Conservation (phyloP, 1,139 yeast genomes). For the Blastobotrys petasosporus region DNA sequence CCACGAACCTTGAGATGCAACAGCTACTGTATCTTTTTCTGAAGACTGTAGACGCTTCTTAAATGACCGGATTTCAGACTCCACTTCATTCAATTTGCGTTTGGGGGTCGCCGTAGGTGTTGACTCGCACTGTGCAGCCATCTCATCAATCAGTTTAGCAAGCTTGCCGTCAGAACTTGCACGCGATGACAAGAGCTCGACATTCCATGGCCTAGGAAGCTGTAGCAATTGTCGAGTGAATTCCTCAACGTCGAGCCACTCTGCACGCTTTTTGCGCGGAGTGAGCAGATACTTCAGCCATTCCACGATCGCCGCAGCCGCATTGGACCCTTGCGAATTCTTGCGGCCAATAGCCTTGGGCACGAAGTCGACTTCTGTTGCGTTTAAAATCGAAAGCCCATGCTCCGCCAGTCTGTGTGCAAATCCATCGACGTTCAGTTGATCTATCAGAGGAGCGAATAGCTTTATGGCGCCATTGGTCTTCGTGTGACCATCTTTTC, state of each 20-base stretch:
- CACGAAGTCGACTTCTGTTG: conserved; percentile 1
- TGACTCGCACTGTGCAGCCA: conserved; percentile 12
- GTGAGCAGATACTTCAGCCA: conserved; percentile 16
- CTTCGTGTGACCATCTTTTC: conserved; percentile 14
- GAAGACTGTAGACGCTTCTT: conserved; percentile 14
- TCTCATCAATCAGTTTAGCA: conserved; percentile 9
- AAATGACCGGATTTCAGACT: conserved; percentile 15
- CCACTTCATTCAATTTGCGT: conserved; percentile 11
- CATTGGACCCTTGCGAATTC: neutral
- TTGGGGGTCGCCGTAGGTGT: conserved; percentile 5
- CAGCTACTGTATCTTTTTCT: neutral
- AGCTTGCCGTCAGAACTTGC: conserved; percentile 1
- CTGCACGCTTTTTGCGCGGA: conserved; percentile 9
- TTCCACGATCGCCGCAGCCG: conserved; percentile 2
- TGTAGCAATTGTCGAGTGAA: conserved; percentile 10
- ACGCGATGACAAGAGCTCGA: conserved; percentile 12
- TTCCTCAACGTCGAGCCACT: conserved; percentile 11
- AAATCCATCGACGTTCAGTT: conserved; percentile 17
- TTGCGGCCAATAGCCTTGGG: neutral
- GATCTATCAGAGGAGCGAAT: conserved; percentile 23
- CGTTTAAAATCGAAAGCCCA: conserved; percentile 16
- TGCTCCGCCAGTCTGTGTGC: conserved; percentile 17
- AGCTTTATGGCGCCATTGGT: conserved; percentile 17
- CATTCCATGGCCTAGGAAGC: conserved; percentile 16
- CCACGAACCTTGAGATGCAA: conserved; percentile 6